These are phyloP conservation scores for Neofusicoccum sp. DNA, from an alignment of 2,329 filamentous ascomycete species.

Conservation along the genomic window DNA sequence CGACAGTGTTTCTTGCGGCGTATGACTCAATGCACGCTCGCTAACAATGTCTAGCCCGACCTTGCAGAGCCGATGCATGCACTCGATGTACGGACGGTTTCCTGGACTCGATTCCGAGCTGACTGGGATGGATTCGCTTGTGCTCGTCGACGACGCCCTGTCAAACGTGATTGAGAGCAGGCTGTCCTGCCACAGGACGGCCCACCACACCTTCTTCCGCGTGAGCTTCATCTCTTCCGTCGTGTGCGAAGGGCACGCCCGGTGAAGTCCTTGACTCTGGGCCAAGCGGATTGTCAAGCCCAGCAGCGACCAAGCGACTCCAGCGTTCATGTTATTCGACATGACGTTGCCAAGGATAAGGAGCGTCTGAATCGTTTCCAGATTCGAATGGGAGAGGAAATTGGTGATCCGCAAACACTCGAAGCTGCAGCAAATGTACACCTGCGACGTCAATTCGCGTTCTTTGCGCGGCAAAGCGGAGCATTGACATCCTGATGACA, in stretches of 20 bases:
- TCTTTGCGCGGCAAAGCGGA: conserved; percentile 61
- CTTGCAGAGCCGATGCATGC: conserved; percentile 58
- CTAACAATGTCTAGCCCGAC: conserved; percentile 64
- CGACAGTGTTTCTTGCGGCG: conserved; percentile 55
- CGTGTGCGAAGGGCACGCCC: conserved; percentile 58
- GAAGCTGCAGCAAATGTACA: conserved; percentile 67
- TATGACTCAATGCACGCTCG: conserved; percentile 53
- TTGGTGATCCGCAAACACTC: conserved; percentile 67
- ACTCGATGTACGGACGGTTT: conserved; percentile 59
- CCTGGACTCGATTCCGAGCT: conserved; percentile 49
- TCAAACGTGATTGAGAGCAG: conserved; percentile 66
- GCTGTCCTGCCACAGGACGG: conserved; percentile 66
- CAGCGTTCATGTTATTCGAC: conserved; percentile 66
- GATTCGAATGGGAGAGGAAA: conserved; percentile 62
- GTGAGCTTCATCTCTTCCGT: conserved; percentile 47
- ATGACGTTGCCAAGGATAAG: conserved; percentile 65
- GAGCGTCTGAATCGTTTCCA: conserved; percentile 64
- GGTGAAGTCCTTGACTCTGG: conserved; percentile 62
- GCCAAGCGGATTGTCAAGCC: conserved; percentile 63
- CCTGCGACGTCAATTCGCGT: conserved; percentile 64
- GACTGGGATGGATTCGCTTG: conserved; percentile 49
- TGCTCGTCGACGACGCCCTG: conserved; percentile 58
- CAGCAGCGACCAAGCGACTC: conserved; percentile 63
- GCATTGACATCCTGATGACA: conserved; percentile 65
- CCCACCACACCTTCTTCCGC: conserved; percentile 55